phyloP scores from a whole-genome alignment of 176 grass and related monocot species.

The Neostapfia colusana region DNA sequence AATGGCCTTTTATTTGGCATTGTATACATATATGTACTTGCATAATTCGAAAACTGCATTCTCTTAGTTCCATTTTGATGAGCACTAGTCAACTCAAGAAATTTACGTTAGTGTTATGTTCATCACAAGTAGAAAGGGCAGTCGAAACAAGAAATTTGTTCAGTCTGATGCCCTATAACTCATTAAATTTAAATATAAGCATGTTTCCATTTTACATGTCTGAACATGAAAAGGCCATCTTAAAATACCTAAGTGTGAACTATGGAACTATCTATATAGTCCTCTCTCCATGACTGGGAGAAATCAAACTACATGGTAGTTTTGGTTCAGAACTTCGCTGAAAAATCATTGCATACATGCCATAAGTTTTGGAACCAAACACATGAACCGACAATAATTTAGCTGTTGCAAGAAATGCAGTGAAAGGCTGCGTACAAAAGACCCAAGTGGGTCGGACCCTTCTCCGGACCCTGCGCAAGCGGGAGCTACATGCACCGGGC shows the following conservation, averaged over 20 bases:
- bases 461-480: too few relatives aligned
- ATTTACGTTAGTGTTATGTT: conserved; percentile 18
- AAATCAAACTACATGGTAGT: neutral
- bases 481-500: too few relatives aligned
- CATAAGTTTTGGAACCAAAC: neutral
- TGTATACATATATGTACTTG: neutral
- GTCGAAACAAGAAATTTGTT: conserved; percentile 5
- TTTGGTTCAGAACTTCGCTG: neutral
- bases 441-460: too few relatives aligned
- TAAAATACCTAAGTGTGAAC: neutral
- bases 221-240: neutral
- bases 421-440: too few relatives aligned
- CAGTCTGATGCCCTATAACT: neutral
- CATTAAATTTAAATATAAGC: neutral
- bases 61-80: conserved; percentile 18
- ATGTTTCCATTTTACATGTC: neutral
- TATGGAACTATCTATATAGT: too few relatives aligned
- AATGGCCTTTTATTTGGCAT: neutral
- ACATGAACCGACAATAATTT: neutral
- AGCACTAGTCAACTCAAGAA: neutral
- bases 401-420: neutral
- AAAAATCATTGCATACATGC: neutral
- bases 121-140: conserved; percentile 15
- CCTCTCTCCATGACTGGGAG: too few relatives aligned
- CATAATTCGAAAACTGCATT: conserved; percentile 13